These are phyloP conservation scores for Aspergillus brasiliensis DNA, from an alignment of 2,329 filamentous ascomycete genomes.

Conservation along the genomic window DNA sequence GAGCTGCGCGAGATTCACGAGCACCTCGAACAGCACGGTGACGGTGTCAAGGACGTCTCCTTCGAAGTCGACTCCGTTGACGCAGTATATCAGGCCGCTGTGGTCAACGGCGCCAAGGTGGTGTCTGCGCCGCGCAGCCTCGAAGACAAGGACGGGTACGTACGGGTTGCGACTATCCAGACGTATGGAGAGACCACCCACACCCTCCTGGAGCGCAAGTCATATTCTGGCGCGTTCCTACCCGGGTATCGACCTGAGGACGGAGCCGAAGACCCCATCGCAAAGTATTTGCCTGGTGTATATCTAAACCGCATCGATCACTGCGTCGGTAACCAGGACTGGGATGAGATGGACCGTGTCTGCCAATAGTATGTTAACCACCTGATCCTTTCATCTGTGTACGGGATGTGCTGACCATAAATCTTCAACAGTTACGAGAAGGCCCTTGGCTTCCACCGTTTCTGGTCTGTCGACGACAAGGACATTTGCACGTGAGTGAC, in stretches of 20 bases:
- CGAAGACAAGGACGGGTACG: slow-evolving; percentile 64
- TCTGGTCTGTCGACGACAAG: slow-evolving; percentile 95
- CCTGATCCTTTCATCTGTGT: neutral
- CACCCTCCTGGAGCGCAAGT: slow-evolving; percentile 74
- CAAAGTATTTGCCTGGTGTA: slow-evolving; percentile 61
- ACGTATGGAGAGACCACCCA: slow-evolving; percentile 97
- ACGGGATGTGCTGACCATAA: neutral
- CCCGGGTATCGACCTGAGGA: slow-evolving; percentile 72
- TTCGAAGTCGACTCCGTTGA: slow-evolving; percentile 91
- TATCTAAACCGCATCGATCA: slow-evolving; percentile 80
- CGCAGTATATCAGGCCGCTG: slow-evolving; percentile 74
- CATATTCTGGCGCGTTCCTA: slow-evolving; percentile 76
- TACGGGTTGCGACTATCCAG: slow-evolving; percentile 76
- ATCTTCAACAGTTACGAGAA: slow-evolving; percentile 75
- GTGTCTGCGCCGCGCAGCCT: slow-evolving; percentile 57
- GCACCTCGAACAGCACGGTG: slow-evolving; percentile 84
- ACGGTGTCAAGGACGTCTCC: slow-evolving; percentile 92
- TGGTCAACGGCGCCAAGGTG: slow-evolving; percentile 52
- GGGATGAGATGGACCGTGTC: slow-evolving; percentile 76
- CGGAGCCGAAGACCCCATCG: slow-evolving; percentile 49
- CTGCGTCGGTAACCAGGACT: slow-evolving; percentile 96
- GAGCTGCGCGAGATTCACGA: slow-evolving; percentile 74
- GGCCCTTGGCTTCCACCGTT: slow-evolving; percentile 88
- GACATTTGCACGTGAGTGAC: slow-evolving; percentile 70
- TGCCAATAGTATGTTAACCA: slow-evolving; percentile 57